phyloP scores from a whole-genome alignment of 176 grass and related monocot genomes.

The Eleusine coracana region DNA sequence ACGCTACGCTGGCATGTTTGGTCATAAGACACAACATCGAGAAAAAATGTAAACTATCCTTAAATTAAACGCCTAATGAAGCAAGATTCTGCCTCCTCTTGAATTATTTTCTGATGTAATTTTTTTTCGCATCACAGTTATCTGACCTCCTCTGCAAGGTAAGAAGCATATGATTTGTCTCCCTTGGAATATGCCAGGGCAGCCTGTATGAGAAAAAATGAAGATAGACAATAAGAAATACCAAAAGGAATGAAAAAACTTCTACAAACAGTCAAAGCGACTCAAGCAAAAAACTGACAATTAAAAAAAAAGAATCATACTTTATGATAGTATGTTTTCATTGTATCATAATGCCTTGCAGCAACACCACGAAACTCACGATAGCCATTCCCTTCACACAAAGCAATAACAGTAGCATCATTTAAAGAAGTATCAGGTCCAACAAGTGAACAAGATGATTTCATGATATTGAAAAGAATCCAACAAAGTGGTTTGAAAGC shows the following conservation, averaged over 20 bases:
- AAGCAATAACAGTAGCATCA: conserved; percentile 47
- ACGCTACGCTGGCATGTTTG: background rate
- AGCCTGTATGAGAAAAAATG: conserved; percentile 64
- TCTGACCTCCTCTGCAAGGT: conserved; percentile 81
- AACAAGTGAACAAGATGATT: background rate
- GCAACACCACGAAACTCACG: conserved; percentile 57
- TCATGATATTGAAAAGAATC: background rate
- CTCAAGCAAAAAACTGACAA: background rate
- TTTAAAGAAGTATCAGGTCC: conserved; percentile 19
- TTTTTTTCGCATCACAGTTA: background rate
- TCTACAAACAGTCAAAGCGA: conserved; percentile 16
- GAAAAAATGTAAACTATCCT: background rate
- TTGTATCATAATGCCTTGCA: conserved; percentile 63
- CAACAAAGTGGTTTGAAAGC: conserved; percentile 19
- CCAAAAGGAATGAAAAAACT: background rate
- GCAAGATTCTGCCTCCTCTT: background rate
- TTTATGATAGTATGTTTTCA: conserved; percentile 79
- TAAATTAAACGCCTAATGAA: background rate
- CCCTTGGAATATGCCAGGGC: conserved; percentile 79
- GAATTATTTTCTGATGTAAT: background rate
- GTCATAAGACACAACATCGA: background rate
- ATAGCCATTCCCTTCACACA: conserved; percentile 67
- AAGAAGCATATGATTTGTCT: conserved; percentile 72
- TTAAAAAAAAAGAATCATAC: conserved; percentile 47
- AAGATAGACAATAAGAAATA: conserved; percentile 43